Base-by-base conservation (phyloP, 208 protist genomes). In the Trypanosomatidae sp. region DNA sequence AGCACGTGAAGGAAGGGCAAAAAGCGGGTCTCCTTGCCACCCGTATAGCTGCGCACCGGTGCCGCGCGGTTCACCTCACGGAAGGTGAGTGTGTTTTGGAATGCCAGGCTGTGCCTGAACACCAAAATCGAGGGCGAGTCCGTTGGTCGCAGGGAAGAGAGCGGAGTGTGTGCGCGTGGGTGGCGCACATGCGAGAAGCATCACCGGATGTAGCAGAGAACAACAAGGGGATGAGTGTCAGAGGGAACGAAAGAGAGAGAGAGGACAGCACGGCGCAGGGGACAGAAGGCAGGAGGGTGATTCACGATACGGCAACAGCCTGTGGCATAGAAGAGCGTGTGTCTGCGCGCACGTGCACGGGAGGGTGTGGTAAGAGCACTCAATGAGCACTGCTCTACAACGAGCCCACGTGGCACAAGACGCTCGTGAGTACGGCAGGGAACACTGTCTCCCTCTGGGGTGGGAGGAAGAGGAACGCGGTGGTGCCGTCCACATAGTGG, bases 11-110 rank as follows among this genome's bases (percentile, higher is more conserved):
- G 17, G 78, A 78, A 10, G 78, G 82, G 62, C 78, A 39, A 83
- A 50, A 87, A 81, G 74, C 83, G 81, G 28, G 82, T 79, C 47
- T 72, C 82, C 43, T 87, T 87, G 55, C 82, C 82, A 47, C 79
- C 78, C 2, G 82, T 81, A 73, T 81, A 81, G 19, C 64, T 52
- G 44, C 66, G 74, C 30, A 75, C 46, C 12, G 64, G 33, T 17
- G 41, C 33, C 1, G 82, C 82, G 33, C 78, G 77, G 68, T 84
- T 83, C 46, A 84, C 78, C 28, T 79, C 75, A 30, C 69, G 71
- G 9, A 87, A 83, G 15, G 55, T 64, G 52, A 87, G 70, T 6
- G 79, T 84, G 56, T 84, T 84, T 65, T 81, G 79, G 0, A 81
- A 60, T 8, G 82, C 82, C 19, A 79, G 78, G 60, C 81, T 84